Evolutionary conservation across 1,284 basidiomycete genomes (phyloP), one percentile per base, ranked within the genome.

Genomic region (Ceraceosorus guamensis): DNA sequence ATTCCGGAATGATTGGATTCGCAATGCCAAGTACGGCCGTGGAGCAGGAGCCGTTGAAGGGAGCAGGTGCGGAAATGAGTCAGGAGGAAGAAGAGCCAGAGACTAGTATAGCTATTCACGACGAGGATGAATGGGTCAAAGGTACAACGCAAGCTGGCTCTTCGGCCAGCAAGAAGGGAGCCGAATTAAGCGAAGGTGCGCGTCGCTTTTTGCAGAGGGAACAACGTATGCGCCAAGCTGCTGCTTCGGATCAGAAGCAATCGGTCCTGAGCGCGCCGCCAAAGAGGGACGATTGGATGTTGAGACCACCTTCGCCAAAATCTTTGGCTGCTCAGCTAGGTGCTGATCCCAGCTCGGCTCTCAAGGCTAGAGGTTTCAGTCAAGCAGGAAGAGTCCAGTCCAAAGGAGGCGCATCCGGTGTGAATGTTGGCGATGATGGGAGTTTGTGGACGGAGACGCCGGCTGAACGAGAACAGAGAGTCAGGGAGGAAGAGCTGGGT

Each of bases 401-500:
- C 18, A 47, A 34, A n/a, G 32, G 6, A 46, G 52, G 51, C 24
- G 41, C 48, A 24, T 31, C 24, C 7, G n/a, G n/a, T n/a, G n/a
- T n/a, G n/a, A n/a, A n/a, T n/a, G n/a, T n/a, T n/a, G 50, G 41
- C 48, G 44, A 31, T 10, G 56, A 57, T 37, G 16, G 14, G 11
- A 32, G 24, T 5, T 44, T 55, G 14, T 57, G 56, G 56, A 57
- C 56, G 31, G 56, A 57, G 35, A 57, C 56, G 35, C 56, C 56
- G 1, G 52, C 30, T 33, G 52, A 57, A 30, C 32, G 44, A 14
- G 56, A 53, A 33, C 43, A 57, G 52, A 16, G 56, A 7, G 18
- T 57, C 6, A n/a, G 8, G 14, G 56, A 57, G 18, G 56, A 57
- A 37, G 45, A 54, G 41, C 18, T 55, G 37, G 56, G 56, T n/a